Evolutionary conservation across 1,284 basidiomycete genomes (phyloP).

Genomic region (Cryptococcus amylolentus): DNA sequence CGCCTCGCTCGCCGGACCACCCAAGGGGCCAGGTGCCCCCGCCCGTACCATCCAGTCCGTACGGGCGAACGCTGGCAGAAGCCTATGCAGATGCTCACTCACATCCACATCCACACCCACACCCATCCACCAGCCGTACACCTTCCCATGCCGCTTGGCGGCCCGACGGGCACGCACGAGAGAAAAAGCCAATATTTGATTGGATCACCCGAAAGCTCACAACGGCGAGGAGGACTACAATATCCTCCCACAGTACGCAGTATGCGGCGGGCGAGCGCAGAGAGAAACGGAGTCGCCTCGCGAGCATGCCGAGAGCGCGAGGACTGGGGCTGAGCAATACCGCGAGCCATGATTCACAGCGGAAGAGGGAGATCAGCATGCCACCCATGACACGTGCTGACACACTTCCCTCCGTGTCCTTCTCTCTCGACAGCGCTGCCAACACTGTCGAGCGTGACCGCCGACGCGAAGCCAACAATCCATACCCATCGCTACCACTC

Average conservation of each 20-base stretch:
- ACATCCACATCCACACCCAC: conserved; percentile 6
- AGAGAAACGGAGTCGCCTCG: neutral
- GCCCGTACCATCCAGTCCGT: neutral
- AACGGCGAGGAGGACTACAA: conserved; percentile 24
- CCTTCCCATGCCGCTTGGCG: neutral
- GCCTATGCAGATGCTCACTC: conserved; percentile 29
- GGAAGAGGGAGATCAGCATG: neutral
- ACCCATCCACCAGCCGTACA: neutral
- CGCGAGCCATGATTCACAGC: neutral
- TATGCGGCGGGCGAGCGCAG: neutral
- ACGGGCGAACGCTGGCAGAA: conserved; percentile 22
- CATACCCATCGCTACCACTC: conserved; percentile 44
- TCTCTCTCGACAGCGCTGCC: conserved; percentile 36
- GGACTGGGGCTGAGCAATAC: neutral
- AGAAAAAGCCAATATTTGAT: conserved; percentile 73
- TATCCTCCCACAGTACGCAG: neutral
- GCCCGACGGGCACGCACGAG: neutral
- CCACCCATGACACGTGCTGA: neutral
- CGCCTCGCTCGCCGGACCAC: neutral
- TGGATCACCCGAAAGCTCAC: conserved; percentile 83
- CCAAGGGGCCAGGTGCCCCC: neutral
- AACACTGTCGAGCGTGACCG: conserved; percentile 22
- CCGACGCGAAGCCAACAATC: conserved; percentile 41
- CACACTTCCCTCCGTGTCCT: conserved; percentile 19
- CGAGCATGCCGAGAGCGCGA: conserved; percentile 1